Evolutionary conservation across 495 filamentous ascomycete species (phyloP), one percentile per base, ranked within the genome.

Genomic region (Viridothelium virens): DNA sequence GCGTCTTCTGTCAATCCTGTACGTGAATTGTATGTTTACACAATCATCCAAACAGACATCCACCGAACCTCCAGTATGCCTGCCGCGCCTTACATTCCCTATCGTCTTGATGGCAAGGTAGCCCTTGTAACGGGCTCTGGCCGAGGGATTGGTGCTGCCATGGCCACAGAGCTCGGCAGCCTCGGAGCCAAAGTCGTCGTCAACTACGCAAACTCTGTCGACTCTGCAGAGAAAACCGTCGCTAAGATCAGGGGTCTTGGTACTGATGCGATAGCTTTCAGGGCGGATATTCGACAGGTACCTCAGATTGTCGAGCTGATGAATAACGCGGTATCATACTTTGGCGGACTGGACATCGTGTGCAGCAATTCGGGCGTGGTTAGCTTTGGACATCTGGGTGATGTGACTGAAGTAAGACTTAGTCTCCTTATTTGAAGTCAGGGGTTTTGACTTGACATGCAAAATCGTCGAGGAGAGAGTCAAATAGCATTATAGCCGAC

Each of bases 101-200:
- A 44, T 31, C 65, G 68, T 39, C 70, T 70, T 46, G 56, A 69
- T 56, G 74, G 77, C 18, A 74, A 77, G 47, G 79, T 83, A 2
- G 81, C 81, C 36, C 74, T 84, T 1, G 72, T 84, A 1, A 84
- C 81, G 1, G 81, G 81, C 38, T 78, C 80, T 12, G 79, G 78
- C 2, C 81, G 80, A 11, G 81, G 81, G 11, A 84, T 84, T 65
- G 81, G 81, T 31, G 77, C 77, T 4, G 80, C 77, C 5, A 80
- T 83, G 7, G 81, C 81, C 12, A 70, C 74, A 7, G 78, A 80
- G 5, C 76, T 84, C 14, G 81, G 47, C 37, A 14, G 37, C 1
- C 56, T 44, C 6, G 78, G 18, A 46, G 68, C 77, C 18, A 63
- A 73, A 56, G 65, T 80, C 31, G 76, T 75, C 41, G 70, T 80